Evolutionary conservation across 345 rosid species (phyloP).

Genomic region (Raphanus sativus): DNA sequence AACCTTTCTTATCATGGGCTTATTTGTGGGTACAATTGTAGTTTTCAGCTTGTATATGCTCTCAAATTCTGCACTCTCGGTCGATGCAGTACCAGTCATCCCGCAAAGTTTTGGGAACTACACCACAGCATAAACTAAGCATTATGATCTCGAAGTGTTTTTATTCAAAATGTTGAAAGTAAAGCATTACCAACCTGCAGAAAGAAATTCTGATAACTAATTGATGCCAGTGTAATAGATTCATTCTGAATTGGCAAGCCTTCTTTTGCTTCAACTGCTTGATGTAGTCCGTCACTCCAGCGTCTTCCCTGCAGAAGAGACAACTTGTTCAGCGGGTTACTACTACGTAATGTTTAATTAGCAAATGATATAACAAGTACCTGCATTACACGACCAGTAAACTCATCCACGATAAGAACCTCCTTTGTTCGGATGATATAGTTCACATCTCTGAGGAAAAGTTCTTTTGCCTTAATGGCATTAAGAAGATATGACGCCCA

Average conservation of each 20-base stretch:
- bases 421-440: conserved; percentile 92
- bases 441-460: conserved; percentile 91
- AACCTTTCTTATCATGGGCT: conserved; percentile 96
- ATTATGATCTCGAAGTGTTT: conserved; percentile 7
- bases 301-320: conserved; percentile 71
- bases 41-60: conserved; percentile 97
- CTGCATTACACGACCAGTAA: conserved; percentile 99
- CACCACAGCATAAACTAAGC: conserved; percentile 15
- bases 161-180: conserved; percentile 22
- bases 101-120: conserved; percentile 98
- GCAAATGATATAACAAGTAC: conserved; percentile 40
- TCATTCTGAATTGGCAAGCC: conserved; percentile 94
- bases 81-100: conserved; percentile 99
- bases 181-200: conserved; percentile 67
- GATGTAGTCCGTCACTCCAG: conserved; percentile 99
- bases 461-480: conserved; percentile 94
- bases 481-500: conserved; percentile 91
- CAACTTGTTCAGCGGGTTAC: conserved; percentile 13
- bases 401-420: conserved; percentile 96
- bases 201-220: conserved; percentile 97
- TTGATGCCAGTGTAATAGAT: conserved; percentile 93
- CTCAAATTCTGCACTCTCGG: conserved; percentile 95
- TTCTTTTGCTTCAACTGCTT: conserved; percentile 99
- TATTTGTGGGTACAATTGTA: conserved; percentile 95
- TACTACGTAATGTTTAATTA: background rate